Evolutionary conservation across 176 grass and related monocot species (phyloP), one percentile per base, ranked within the genome.

Genomic region (Rhipidocladum racemiflorum): DNA sequence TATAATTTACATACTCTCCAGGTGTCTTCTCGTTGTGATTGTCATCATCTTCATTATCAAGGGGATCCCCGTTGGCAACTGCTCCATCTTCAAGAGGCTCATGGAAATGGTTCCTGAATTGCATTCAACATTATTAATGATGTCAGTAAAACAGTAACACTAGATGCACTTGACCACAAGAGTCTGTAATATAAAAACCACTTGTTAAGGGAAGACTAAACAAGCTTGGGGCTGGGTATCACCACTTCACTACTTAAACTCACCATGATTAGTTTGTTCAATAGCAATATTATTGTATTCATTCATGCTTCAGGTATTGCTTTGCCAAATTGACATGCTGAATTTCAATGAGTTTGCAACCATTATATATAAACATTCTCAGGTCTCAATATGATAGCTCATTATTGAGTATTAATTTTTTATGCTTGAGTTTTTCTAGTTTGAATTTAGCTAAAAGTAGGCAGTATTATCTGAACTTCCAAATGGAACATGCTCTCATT

Each of bases 401-500:
- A n/a, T n/a, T n/a, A n/a, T n/a, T n/a, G n/a, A n/a, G n/a, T n/a
- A n/a, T n/a, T n/a, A n/a, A n/a, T n/a, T n/a, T n/a, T n/a, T 18
- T 42, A 66, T 74, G 51, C 10, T 70, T 35, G 54, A 82, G 17
- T 60, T 83, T 77, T 77, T 57, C 73, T 36, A 51, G 24, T 50
- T 74, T 70, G n/a, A 88, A 75, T 60, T 79, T 76, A 35, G 39
- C 61, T 65, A 76, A 73, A 71, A 69, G 56, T 74, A 54, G n/a
- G n/a, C n/a, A n/a, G 61, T 48, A 65, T 70, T 84, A 93, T 91
- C 93, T 98, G 96, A 84, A 98, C 96, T 91, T 98, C 96, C 88
- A 98, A 83, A 80, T 90, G 92, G 60, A 98, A 93, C 92, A 95
- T 98, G 72, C 90, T 98, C 82, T 98, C 92, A 79, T 98, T 94